Base-by-base conservation (phyloP, 106 monocot genomes). In the Posidonia australis region DNA sequence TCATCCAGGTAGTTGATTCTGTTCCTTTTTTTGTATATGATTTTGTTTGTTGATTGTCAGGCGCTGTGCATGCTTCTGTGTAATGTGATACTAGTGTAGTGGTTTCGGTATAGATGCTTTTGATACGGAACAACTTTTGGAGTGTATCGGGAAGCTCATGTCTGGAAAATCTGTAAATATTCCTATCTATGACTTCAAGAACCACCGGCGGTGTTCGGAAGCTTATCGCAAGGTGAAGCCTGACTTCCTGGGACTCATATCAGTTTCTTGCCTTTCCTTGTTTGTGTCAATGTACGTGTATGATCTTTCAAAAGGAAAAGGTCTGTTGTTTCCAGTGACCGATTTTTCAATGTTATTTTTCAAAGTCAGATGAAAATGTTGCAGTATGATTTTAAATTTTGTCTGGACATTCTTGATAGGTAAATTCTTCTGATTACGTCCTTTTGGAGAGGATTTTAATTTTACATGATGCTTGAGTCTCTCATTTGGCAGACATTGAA, bases 171-270 rank as follows among this genome's bases (percentile, higher is more conserved):
- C 85, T 70, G 88, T 93, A 20, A 93, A 93, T 77, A 77, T 93
- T 77, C 93, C 93, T 19, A 89, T 93, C 25, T 93, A 93, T 71
- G 93, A 93, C 64, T 93, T 93, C 70, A 93, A 85, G 76, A 89
- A 83, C 42, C 93, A 93, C 54, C 61, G 77, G 13, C 76, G 93
- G 9, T 85, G 86, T 62, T 81, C 79, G 54, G 93, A 93, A 65
- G 83, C 60, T 60, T 93, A 89, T 27, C 66, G 93, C 27, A 89
- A 93, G 89, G 93, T 89, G 10, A 49, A 19, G 49, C 49, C n/a
- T 49, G 49, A 36, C 2, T 36, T 7, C 36, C n/a, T n/a, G n/a
- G n/a, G n/a, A n/a, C n/a, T n/a, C n/a, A n/a, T 36, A 2, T 36
- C 36, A 7, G 36, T 36, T 36, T 36, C 36, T 36, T 7, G 2